Conservation (phyloP, 1,139 yeast species). For the Pneumocystis sp. region DNA sequence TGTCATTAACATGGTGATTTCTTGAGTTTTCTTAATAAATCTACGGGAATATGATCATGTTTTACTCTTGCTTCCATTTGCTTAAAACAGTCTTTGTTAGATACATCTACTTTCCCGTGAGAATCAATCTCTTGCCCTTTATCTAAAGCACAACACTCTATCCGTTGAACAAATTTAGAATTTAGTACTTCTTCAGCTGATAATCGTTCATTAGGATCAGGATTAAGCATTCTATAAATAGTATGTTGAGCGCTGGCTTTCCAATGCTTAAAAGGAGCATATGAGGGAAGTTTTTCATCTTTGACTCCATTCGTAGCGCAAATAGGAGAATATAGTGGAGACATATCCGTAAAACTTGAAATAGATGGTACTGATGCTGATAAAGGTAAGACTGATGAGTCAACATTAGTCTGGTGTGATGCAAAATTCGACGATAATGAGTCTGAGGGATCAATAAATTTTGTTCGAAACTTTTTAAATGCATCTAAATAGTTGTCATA, state of each 20-base stretch:
- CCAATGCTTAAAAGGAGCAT: slow-evolving; percentile 13
- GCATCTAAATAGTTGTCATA: slow-evolving; percentile 15
- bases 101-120: background rate
- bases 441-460: slow-evolving; percentile 12
- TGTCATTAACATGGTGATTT: background rate
- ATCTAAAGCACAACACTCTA: slow-evolving; percentile 12
- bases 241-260: slow-evolving; percentile 5
- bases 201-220: slow-evolving; percentile 16
- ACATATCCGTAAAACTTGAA: background rate
- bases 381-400: background rate
- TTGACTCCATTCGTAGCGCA: slow-evolving; percentile 10
- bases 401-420: background rate
- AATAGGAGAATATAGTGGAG: slow-evolving; percentile 2
- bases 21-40: background rate
- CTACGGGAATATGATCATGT: background rate
- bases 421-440: background rate
- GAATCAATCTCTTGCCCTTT: background rate
- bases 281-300: slow-evolving; percentile 10
- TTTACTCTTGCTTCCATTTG: background rate
- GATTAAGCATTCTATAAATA: slow-evolving; percentile 17
- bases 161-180: slow-evolving; percentile 14
- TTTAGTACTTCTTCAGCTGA: slow-evolving; percentile 14
- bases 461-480: slow-evolving; percentile 11
- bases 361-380: background rate
- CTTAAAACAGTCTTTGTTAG: background rate